Evolutionary conservation across 768 basidiomycete genomes (phyloP).

Genomic region (Tricholoma bakamatsutake): DNA sequence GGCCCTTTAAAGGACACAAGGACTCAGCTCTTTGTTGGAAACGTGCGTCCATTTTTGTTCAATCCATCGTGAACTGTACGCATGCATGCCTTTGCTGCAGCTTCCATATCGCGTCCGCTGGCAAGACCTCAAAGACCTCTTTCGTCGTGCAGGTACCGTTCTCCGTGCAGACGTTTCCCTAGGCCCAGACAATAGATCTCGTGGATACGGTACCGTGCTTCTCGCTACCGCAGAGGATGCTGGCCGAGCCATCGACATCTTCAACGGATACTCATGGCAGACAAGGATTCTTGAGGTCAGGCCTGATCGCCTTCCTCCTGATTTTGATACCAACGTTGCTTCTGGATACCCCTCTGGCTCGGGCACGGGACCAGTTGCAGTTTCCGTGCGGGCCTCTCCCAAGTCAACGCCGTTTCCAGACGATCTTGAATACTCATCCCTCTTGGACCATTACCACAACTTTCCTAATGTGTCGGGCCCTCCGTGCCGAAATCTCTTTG

Average conservation of each 20-base stretch:
- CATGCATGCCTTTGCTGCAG: conserved; percentile 31
- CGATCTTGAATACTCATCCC: conserved; percentile 15
- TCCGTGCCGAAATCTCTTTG: conserved; percentile 62
- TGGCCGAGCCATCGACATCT: conserved; percentile 89
- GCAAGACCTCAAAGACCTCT: conserved; percentile 75
- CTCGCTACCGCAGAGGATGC: conserved; percentile 95
- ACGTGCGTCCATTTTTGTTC: conserved; percentile 48
- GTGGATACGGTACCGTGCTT: conserved; percentile 93
- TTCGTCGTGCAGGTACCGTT: conserved; percentile 90
- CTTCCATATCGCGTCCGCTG: conserved; percentile 96
- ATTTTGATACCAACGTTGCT: conserved; percentile 39
- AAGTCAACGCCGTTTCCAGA: conserved; percentile 2
- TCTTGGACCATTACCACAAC: conserved; percentile 23
- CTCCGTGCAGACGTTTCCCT: conserved; percentile 73
- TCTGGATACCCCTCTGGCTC: conserved; percentile 10
- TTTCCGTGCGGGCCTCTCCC: background rate
- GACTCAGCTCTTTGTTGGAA: conserved; percentile 94
- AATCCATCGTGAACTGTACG: conserved; percentile 4
- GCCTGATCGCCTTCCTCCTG: conserved; percentile 73
- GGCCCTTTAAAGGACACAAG: conserved; percentile 72
- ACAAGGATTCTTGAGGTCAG: conserved; percentile 88
- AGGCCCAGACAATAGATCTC: conserved; percentile 84
- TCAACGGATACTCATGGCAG: conserved; percentile 98
- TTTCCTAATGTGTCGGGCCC: conserved; percentile 18
- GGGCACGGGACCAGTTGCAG: background rate